Percentiles rank a stretch among this genome's conserved stretches.
Conservation (phyloP, 75 land plant genomes). For the Cupressus sempervirens region DNA sequence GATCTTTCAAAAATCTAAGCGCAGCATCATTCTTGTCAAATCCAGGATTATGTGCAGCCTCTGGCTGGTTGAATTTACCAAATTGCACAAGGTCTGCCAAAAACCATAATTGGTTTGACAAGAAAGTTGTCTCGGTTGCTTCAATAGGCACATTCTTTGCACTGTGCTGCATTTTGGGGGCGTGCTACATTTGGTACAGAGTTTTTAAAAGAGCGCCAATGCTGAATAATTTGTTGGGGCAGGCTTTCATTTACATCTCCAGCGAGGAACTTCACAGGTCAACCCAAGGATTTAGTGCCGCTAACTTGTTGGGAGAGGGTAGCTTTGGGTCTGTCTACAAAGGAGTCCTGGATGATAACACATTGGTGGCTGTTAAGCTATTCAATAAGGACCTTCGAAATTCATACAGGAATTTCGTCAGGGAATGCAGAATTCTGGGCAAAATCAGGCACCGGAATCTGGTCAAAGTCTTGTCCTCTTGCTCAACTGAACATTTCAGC, state of each 20-base stretch:
- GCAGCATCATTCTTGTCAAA: conserved; percentile 19
- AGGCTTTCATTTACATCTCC: not conserved
- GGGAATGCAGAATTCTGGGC: conserved; percentile 23
- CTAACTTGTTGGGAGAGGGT: conserved; percentile 42
- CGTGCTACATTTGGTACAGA: not conserved
- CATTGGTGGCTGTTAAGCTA: conserved; percentile 37
- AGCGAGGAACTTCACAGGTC: not conserved
- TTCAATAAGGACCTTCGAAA: conserved; percentile 17
- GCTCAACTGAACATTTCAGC: conserved; percentile 4
- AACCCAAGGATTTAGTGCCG: conserved; percentile 21
- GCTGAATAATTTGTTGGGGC: not conserved
- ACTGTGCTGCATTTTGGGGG: not conserved
- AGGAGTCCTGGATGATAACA: conserved; percentile 15
- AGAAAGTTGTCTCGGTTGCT: not conserved
- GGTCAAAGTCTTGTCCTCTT: conserved; percentile 60
- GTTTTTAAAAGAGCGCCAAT: not conserved
- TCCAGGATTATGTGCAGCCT: conserved; percentile 17
- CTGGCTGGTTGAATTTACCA: not conserved
- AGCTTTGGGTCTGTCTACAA: conserved; percentile 44
- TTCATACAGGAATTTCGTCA: conserved; percentile 29
- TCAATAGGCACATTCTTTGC: not conserved
- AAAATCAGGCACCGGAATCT: conserved; percentile 57
- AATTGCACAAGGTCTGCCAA: not conserved
- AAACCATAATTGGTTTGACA: not conserved
- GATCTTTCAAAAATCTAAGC: conserved; percentile 17